Evolutionary conservation across 1,139 yeast genomes (phyloP).

Genomic region (Sugiyamaella grinbergsii): DNA sequence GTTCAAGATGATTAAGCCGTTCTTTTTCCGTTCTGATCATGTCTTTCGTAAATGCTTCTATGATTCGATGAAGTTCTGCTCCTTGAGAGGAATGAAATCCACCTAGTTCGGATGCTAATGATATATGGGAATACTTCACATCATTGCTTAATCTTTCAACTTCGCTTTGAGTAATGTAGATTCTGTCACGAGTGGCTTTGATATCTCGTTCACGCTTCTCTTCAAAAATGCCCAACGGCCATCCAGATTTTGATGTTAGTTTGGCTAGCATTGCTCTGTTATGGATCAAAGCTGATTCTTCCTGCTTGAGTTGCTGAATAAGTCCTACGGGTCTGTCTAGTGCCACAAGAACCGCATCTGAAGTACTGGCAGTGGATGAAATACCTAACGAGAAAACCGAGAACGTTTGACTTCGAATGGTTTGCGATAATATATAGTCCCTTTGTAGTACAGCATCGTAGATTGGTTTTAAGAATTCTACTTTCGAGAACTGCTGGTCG

Average conservation of each 20-base stretch:
- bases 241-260: conserved; percentile 35
- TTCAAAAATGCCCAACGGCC: conserved; percentile 44
- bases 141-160: conserved; percentile 39
- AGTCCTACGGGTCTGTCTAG: conserved; percentile 33
- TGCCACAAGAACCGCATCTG: conserved; percentile 31
- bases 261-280: conserved; percentile 35
- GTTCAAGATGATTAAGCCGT: conserved; percentile 43
- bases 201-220: conserved; percentile 43
- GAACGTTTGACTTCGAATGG: conserved; percentile 21
- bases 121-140: conserved; percentile 41
- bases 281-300: conserved; percentile 30
- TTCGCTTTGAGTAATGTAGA: conserved; percentile 37
- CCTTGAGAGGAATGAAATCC: conserved; percentile 42
- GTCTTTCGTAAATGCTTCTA: conserved; percentile 37
- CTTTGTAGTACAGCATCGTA: conserved; percentile 19
- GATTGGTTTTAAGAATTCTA: conserved; percentile 25
- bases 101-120: conserved; percentile 46
- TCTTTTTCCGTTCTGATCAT: conserved; percentile 40
- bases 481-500: conserved; percentile 27
- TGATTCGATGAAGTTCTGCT: conserved; percentile 37
- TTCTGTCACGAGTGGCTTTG: conserved; percentile 36
- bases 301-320: conserved; percentile 33
- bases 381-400: conserved; percentile 25
- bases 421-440: conserved; percentile 23
- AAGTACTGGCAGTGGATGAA: conserved; percentile 26